Conservation (phyloP, 306 rosid species). For the Acacia confusa region DNA sequence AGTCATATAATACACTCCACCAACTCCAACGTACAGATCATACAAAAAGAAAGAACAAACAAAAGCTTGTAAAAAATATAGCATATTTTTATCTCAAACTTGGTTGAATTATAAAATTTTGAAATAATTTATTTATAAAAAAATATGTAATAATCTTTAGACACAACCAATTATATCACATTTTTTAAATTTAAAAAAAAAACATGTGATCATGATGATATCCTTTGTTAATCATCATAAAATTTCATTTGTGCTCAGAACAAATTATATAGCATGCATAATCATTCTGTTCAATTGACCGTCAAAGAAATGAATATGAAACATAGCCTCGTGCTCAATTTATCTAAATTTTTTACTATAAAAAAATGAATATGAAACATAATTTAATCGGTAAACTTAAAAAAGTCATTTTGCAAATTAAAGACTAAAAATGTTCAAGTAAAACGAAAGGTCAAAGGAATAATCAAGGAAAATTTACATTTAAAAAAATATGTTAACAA, state of each 20-base stretch:
- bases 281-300: conserved; percentile 3
- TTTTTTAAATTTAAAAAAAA: neutral
- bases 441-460: no score
- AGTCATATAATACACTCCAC: neutral
- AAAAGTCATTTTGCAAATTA: neutral
- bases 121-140: neutral
- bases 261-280: neutral
- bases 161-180: neutral
- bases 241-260: neutral
- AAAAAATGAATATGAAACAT: neutral
- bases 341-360: neutral
- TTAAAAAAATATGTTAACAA: neutral
- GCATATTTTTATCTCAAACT: neutral
- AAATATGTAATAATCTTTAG: neutral
- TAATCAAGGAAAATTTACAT: neutral
- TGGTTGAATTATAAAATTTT: neutral
- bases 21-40: neutral
- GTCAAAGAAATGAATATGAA: neutral
- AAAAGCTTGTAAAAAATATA: neutral
- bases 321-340: neutral
- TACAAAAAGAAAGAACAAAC: neutral
- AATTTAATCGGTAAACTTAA: neutral
- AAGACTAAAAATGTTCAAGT: neutral
- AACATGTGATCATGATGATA: neutral
- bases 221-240: neutral